Percentiles rank a stretch among this genome's conserved stretches.
Conservation (phyloP, 768 basidiomycete species). For the Neoboletus magnificus region DNA sequence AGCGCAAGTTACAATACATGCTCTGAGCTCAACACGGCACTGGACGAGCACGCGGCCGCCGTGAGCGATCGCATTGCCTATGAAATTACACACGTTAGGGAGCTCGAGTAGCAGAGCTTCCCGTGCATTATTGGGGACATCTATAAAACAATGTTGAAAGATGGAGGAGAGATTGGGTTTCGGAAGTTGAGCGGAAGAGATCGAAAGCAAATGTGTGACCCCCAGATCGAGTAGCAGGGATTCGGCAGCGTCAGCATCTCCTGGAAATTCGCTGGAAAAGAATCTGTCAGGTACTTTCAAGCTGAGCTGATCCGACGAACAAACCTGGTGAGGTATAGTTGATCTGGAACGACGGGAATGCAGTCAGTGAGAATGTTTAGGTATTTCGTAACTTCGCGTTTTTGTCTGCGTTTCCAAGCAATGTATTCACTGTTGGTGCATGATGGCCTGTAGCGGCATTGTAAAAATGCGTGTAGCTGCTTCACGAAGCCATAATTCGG, state of each 20-base stretch:
- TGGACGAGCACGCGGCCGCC: conserved; percentile 53
- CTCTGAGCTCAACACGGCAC: conserved; percentile 50
- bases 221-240: conserved; percentile 50
- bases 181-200: conserved; percentile 49
- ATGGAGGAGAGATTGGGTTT: conserved; percentile 28
- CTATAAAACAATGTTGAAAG: conserved; percentile 41
- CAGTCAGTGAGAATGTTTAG: conserved; percentile 52
- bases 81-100: conserved; percentile 43
- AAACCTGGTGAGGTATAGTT: conserved; percentile 52
- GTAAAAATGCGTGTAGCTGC: conserved; percentile 53
- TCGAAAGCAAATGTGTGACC: conserved; percentile 51
- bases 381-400: conserved; percentile 51
- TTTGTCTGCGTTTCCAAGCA: conserved; percentile 56
- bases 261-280: conserved; percentile 50
- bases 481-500: conserved; percentile 53
- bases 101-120: conserved; percentile 45
- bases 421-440: conserved; percentile 44
- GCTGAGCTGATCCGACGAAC: background rate
- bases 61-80: conserved; percentile 38
- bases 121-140: conserved; percentile 37
- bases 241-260: conserved; percentile 47
- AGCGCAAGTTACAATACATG: conserved; percentile 51
- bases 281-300: background rate
- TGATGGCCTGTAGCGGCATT: conserved; percentile 47
- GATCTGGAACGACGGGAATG: conserved; percentile 46